Evolutionary conservation across 805 yeast species (phyloP).

Genomic region (Saccharomycopsis sp.): DNA sequence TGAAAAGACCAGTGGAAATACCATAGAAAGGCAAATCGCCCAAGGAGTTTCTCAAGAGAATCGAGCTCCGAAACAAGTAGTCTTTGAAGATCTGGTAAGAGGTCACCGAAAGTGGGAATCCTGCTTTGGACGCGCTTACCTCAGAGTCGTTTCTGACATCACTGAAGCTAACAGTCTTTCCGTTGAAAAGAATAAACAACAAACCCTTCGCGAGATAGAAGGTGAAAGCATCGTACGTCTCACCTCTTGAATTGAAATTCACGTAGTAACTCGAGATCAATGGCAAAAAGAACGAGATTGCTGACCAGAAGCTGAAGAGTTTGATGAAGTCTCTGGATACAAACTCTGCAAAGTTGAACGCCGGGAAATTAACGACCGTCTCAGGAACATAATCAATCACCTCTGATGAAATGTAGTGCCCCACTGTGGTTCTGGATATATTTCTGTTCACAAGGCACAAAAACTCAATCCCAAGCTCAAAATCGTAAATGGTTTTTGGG

Average conservation of each 20-base stretch:
- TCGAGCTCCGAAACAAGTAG: conserved; percentile 22
- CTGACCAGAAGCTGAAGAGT: conserved; percentile 25
- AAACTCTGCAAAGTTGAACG: conserved; percentile 23
- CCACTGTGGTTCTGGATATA: conserved; percentile 22
- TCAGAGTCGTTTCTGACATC: conserved; percentile 27
- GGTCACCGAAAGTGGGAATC: conserved; percentile 9
- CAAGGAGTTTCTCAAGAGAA: conserved; percentile 26
- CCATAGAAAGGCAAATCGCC: conserved; percentile 31
- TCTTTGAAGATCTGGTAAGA: conserved; percentile 15
- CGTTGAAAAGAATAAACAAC: conserved; percentile 33
- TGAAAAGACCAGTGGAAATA: conserved; percentile 26
- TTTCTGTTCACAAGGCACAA: conserved; percentile 19
- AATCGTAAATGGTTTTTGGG: conserved; percentile 9
- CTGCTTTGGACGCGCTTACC: conserved; percentile 27
- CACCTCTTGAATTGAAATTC: conserved; percentile 24
- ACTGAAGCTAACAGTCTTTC: conserved; percentile 25
- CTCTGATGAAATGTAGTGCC: conserved; percentile 23
- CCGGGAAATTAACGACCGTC: conserved; percentile 18
- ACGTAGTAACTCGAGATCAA: conserved; percentile 26
- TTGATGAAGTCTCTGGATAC: conserved; percentile 22
- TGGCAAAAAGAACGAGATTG: conserved; percentile 22
- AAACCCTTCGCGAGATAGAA: conserved; percentile 44
- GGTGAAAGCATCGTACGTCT: conserved; percentile 44
- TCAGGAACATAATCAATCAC: conserved; percentile 21
- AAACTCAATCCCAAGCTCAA: conserved; percentile 21